Base-by-base conservation (phyloP, 1,139 yeast species). In the Lodderomyces parapsilosis region DNA sequence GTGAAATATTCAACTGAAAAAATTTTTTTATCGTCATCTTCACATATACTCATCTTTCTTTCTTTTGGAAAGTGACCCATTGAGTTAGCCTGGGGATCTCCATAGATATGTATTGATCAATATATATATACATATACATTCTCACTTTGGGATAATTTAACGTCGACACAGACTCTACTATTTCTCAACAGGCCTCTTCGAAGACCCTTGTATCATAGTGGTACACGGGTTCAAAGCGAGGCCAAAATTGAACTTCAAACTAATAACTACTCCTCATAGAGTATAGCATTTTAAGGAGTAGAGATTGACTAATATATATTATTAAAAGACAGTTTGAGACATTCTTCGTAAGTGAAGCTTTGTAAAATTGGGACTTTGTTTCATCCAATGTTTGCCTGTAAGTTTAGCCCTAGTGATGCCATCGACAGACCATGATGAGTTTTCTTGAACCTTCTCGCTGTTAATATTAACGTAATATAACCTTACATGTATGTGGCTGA, bases 151-250 rank as follows among this genome's bases (percentile, higher is more conserved):
- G 15, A 15, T 3, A 3, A 14, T 30, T 28, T 28, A 9, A 5
- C 3, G 8, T 30, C 15, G 14, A 6, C 3, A 15, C 7, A 15
- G n/a, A 15, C 19, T 30, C 33, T 15, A 6, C 9, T 15, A 15
- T 13, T 9, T 20, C 9, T n/a, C 6, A 9, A 22, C 38, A 53
- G 83, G 78, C 84, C 73, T 78, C 83, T 79, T 80, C 86, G 86
- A 80, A 80, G 86, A 80, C 80, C 76, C 74, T 60, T 71, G 66
- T 62, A 68, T 75, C 76, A 52, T 66, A 59, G 75, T 80, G 80
- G 82, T 71, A 60, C 72, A 65, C 63, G 66, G 82, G 80, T 80
- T 80, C 86, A 80, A 80, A 80, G 82, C 81, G 84, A 76, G 66
- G 85, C 83, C 84, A 57, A 80, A 74, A 80, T 48, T 28, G 20